These are phyloP conservation scores for Spergularia bocconei DNA, from an alignment of 148 eudicot genomes.

Conservation along the genomic window DNA sequence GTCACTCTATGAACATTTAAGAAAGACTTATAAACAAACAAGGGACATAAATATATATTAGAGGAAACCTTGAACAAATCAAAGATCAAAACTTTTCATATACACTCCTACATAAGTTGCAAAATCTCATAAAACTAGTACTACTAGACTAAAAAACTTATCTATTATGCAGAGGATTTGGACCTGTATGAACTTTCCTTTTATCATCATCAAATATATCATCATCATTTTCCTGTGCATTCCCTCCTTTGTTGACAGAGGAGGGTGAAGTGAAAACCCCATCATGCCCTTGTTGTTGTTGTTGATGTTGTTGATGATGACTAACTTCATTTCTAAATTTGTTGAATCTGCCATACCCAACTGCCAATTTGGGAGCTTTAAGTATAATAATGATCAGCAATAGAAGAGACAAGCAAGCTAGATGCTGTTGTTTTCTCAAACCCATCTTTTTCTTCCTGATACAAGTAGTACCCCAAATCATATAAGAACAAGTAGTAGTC, in stretches of 20 bases:
- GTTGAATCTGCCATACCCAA: constrained; percentile 37
- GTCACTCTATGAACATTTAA: no score
- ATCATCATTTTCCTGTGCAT: constrained; percentile 17
- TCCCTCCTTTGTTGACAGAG: neutral
- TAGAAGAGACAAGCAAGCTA: constrained; percentile 37
- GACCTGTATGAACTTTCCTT: constrained; percentile 84
- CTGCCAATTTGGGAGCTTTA: constrained; percentile 26
- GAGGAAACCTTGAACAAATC: constrained; percentile 19
- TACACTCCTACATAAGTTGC: constrained; percentile 27
- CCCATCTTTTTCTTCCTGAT: constrained; percentile 27
- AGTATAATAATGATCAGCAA: constrained; percentile 41
- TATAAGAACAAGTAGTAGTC: neutral
- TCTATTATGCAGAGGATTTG: constrained; percentile 91
- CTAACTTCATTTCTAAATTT: constrained; percentile 29
- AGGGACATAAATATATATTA: neutral
- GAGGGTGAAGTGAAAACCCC: constrained; percentile 19
- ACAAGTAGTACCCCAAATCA: constrained; percentile 3
- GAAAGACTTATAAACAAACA: no score
- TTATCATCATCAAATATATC: constrained; percentile 62
- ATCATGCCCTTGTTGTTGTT: constrained; percentile 17
- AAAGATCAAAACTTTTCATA: constrained; percentile 31
- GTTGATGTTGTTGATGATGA: constrained; percentile 10
- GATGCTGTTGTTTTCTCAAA: constrained; percentile 36
- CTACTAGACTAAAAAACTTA: constrained; percentile 28
- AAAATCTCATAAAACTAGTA: constrained; percentile 8